These are phyloP conservation scores for Neofusicoccum umdonicola DNA, from an alignment of 2,329 filamentous ascomycete genomes.

Conservation along the genomic window DNA sequence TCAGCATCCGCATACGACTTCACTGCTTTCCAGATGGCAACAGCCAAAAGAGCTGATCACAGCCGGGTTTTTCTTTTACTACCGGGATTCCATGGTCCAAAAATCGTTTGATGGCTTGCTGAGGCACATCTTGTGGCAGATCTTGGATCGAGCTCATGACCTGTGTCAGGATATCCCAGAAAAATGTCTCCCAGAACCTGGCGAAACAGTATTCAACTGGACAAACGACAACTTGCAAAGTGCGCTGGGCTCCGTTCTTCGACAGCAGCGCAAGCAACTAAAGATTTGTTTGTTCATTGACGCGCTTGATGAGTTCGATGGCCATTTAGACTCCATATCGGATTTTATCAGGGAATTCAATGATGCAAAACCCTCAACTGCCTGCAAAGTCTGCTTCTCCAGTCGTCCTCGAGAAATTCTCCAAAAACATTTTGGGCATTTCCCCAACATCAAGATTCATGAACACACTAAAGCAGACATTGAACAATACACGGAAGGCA, in stretches of 20 bases:
- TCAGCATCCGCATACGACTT: conserved; percentile 22
- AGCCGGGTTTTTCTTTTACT: conserved; percentile 45
- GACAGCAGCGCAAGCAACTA: not conserved
- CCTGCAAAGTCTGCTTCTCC: conserved; percentile 19
- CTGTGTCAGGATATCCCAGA: too few relatives aligned
- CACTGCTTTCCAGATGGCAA: conserved; percentile 37
- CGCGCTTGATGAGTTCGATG: conserved; percentile 7
- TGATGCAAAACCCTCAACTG: not conserved
- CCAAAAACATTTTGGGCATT: conserved; percentile 16
- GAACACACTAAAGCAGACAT: conserved; percentile 21
- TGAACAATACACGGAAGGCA: conserved; percentile 7
- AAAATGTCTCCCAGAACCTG: too few relatives aligned
- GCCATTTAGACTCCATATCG: not conserved
- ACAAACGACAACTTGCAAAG: too few relatives aligned
- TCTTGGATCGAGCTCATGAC: too few relatives aligned
- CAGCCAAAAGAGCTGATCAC: conserved; percentile 26
- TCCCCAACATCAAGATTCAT: conserved; percentile 17
- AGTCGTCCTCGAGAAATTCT: conserved; percentile 20
- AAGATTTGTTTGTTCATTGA: conserved; percentile 1
- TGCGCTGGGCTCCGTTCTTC: too few relatives aligned
- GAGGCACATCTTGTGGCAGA: too few relatives aligned
- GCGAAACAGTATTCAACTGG: too few relatives aligned
- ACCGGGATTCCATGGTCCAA: conserved; percentile 26
- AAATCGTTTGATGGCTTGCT: too few relatives aligned
- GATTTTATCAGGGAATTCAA: not conserved